Evolutionary conservation across 129 eudicot genomes (phyloP).

Genomic region (Flaveria sonorensis): DNA sequence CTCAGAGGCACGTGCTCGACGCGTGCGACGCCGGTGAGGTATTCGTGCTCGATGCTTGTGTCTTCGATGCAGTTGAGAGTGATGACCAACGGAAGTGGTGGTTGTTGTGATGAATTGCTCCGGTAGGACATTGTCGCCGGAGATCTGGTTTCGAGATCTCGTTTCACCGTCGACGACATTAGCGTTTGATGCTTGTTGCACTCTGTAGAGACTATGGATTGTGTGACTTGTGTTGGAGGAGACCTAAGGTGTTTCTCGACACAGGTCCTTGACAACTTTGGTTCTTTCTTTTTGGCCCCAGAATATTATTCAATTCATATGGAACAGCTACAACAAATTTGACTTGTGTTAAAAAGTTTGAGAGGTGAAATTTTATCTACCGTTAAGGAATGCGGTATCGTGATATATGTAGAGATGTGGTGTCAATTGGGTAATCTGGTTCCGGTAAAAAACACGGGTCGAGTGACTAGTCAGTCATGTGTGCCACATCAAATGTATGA

Average conservation of each 20-base stretch:
- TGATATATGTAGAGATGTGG: too few relatives aligned
- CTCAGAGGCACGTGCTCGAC: conserved; percentile 86
- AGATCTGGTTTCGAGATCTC: conserved; percentile 48
- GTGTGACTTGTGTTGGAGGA: background rate
- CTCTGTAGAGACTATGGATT: background rate
- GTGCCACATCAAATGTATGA: too few relatives aligned
- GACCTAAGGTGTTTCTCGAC: background rate
- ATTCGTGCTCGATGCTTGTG: conserved; percentile 59
- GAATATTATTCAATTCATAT: background rate
- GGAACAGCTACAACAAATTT: background rate
- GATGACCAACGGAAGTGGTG: conserved; percentile 56
- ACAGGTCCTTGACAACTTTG: background rate
- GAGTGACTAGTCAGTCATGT: too few relatives aligned
- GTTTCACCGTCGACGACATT: conserved; percentile 34
- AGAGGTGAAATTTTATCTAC: too few relatives aligned
- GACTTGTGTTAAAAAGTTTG: too few relatives aligned
- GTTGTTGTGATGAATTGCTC: conserved; percentile 36
- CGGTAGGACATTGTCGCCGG: conserved; percentile 52
- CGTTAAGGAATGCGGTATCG: too few relatives aligned
- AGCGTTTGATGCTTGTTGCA: background rate
- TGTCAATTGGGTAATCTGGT: too few relatives aligned
- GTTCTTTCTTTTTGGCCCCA: background rate
- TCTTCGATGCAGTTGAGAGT: conserved; percentile 97
- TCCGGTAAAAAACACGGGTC: too few relatives aligned
- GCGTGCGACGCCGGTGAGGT: conserved; percentile 67